Base-by-base conservation (phyloP, 2,329 filamentous ascomycete genomes). In the Akanthomyces dipterigenus region DNA sequence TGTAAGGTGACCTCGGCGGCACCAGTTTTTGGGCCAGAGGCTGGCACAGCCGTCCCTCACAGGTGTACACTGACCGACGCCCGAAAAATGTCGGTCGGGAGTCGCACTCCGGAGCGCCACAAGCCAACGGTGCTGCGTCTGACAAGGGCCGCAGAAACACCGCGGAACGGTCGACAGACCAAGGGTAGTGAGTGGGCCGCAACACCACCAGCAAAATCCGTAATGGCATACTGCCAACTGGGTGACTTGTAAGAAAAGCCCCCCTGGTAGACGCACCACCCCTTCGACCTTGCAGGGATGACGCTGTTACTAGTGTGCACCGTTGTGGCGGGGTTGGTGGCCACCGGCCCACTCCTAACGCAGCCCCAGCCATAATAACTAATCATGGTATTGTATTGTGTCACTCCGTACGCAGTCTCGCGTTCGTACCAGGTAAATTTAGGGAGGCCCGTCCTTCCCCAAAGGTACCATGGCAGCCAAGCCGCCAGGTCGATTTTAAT, bases 71-170 rank as follows among this genome's bases (percentile, higher is more conserved):
- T 38, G 49, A 45, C 50, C 51, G 56, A 63, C 34, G 61, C 50
- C 61, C 61, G 61, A 63, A 63, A 63, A 49, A 38, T 56, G 45
- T 63, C 61, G 61, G 61, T 60, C 56, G 55, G 55, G 50, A 60
- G 61, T 55, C 56, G 61, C 61, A 55, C 45, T 46, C 49, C 56
- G 51, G 55, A 60, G 42, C 61, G 61, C 61, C 61, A 63, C 61
- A 63, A 24, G 43, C 43, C 56, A 63, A 63, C 61, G 61, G 61
- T 60, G 61, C 50, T 63, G 61, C 61, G 56, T 59, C 61, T 60
- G 56, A 55, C 50, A 62, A 62, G 26, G 46, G 45, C 31, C 56
- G 43, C 34, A 54, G 16, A 53, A 48, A 46, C 28, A 14, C 28
- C 36, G 49, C 43, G 36, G 50, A 60, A 60, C 61, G 61, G 56